Percentiles rank a stretch among this genome's conserved stretches.
phyloP scores from a whole-genome alignment of 768 basidiomycete genomes.

The Trametes gibbosa region DNA sequence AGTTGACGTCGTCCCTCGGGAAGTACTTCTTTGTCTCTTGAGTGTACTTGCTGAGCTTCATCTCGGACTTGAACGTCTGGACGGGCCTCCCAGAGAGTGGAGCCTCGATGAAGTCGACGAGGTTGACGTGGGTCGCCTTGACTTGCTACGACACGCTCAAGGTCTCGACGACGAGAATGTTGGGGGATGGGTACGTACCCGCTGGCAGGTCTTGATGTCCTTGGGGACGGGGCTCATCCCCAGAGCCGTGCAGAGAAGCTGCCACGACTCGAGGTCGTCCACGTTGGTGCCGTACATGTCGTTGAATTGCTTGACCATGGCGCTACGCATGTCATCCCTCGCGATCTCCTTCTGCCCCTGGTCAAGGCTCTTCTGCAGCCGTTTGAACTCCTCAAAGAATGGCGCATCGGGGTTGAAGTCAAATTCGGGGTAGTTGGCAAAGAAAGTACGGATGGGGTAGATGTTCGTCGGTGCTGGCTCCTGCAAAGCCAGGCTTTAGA shows the following conservation, averaged over 20 bases:
- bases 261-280: constrained; percentile 12
- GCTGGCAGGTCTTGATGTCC: constrained; percentile 1
- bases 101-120: constrained; percentile 30
- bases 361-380: neutral
- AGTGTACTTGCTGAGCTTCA: constrained; percentile 26
- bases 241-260: constrained; percentile 11
- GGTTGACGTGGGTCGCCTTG: constrained; percentile 28
- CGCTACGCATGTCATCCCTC: neutral
- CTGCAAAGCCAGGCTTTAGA: neutral
- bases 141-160: constrained; percentile 6
- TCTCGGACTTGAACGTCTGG: constrained; percentile 21
- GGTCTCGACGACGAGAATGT: neutral
- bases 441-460: constrained; percentile 12
- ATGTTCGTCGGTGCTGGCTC: neutral
- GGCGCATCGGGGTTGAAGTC: constrained; percentile 3
- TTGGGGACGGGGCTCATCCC: constrained; percentile 14
- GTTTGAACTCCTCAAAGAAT: constrained; percentile 7
- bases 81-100: constrained; percentile 1
- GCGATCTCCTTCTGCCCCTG: neutral
- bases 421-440: constrained; percentile 17
- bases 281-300: constrained; percentile 18
- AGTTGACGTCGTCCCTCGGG: constrained; percentile 26
- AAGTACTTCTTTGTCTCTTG: constrained; percentile 21
- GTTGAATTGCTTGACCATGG: constrained; percentile 19
- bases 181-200: neutral